A percentile compares a stretch with the other conserved stretches of the same genome.
Conservation (phyloP, 1,139 yeast genomes). For the Yamadazyma siamensis region DNA sequence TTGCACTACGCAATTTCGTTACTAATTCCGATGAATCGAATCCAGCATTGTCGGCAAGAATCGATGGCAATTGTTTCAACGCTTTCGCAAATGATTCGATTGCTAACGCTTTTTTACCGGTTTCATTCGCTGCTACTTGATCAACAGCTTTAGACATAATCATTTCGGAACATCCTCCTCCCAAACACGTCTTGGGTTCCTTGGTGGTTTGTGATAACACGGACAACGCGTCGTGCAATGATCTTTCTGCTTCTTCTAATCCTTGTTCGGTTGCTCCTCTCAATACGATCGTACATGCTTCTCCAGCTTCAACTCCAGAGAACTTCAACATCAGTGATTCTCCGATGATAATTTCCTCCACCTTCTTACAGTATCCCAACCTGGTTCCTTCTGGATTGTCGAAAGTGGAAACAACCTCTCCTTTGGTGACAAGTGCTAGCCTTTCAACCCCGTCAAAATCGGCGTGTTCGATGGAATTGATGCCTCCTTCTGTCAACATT, state of each 20-base stretch:
- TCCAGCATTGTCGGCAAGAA: slow-evolving; percentile 96
- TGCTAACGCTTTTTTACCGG: slow-evolving; percentile 92
- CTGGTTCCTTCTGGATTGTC: slow-evolving; percentile 85
- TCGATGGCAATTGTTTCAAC: slow-evolving; percentile 90
- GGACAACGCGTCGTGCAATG: slow-evolving; percentile 93
- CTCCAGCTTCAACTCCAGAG: slow-evolving; percentile 92
- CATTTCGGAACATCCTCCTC: slow-evolving; percentile 99
- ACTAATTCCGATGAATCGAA: slow-evolving; percentile 91
- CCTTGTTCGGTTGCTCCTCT: slow-evolving; percentile 98
- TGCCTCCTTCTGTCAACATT: slow-evolving; percentile 79
- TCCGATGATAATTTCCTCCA: slow-evolving; percentile 91
- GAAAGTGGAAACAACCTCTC: slow-evolving; percentile 96
- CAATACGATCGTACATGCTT: slow-evolving; percentile 93
- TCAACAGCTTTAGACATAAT: slow-evolving; percentile 97
- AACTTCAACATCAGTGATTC: slow-evolving; percentile 85
- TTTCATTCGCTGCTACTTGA: slow-evolving; percentile 87
- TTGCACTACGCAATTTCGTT: slow-evolving; percentile 85
- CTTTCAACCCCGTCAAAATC: slow-evolving; percentile 98
- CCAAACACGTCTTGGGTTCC: slow-evolving; percentile 92
- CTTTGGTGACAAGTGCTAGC: slow-evolving; percentile 94
- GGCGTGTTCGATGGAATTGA: slow-evolving; percentile 95
- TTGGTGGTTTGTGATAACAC: slow-evolving; percentile 93
- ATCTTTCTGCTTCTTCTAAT: slow-evolving; percentile 95
- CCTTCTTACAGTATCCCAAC: slow-evolving; percentile 82
- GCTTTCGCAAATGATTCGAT: slow-evolving; percentile 94